Percentiles rank a stretch among this genome's conserved stretches.
Conservation (phyloP, 352 stramenopile species). For the Globisporangium apiculatum region DNA sequence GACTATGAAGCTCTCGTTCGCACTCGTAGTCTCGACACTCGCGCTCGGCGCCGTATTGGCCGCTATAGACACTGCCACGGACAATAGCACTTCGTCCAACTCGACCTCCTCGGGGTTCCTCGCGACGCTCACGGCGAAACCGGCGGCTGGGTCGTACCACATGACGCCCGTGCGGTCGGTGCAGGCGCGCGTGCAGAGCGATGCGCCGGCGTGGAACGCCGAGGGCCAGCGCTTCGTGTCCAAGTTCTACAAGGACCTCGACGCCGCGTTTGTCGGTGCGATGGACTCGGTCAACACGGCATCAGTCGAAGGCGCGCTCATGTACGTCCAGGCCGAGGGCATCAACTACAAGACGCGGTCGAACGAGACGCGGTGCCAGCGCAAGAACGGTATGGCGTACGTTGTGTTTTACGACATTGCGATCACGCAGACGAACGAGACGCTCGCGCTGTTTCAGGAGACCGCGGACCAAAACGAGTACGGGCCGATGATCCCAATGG, state of each 20-base stretch:
- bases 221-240: slow-evolving; percentile 57
- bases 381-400: slow-evolving; percentile 52
- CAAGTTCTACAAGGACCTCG: slow-evolving; percentile 39
- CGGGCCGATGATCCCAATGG: slow-evolving; percentile 59
- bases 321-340: slow-evolving; percentile 83
- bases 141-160: slow-evolving; percentile 35
- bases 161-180: slow-evolving; percentile 66
- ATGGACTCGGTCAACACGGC: slow-evolving; percentile 83
- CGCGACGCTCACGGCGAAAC: slow-evolving; percentile 10
- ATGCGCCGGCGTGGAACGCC: slow-evolving; percentile 49
- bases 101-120: slow-evolving; percentile 12
- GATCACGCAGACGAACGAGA: slow-evolving; percentile 73
- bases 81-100: slow-evolving; percentile 6
- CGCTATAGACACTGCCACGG: slow-evolving; percentile 8
- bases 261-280: slow-evolving; percentile 42
- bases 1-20: slow-evolving; percentile 9
- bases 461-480: slow-evolving; percentile 52
- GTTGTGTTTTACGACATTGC: slow-evolving; percentile 76
- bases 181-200: slow-evolving; percentile 67
- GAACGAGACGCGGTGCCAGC: slow-evolving; percentile 41
- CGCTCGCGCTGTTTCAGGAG: slow-evolving; percentile 59
- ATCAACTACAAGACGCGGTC: slow-evolving; percentile 75
- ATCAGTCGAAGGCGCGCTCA: slow-evolving; percentile 73
- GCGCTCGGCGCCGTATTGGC: slow-evolving; percentile 13
- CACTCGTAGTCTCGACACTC: slow-evolving; percentile 8